Conservation (phyloP, 345 rosid species). For the Citrus sp. region DNA sequence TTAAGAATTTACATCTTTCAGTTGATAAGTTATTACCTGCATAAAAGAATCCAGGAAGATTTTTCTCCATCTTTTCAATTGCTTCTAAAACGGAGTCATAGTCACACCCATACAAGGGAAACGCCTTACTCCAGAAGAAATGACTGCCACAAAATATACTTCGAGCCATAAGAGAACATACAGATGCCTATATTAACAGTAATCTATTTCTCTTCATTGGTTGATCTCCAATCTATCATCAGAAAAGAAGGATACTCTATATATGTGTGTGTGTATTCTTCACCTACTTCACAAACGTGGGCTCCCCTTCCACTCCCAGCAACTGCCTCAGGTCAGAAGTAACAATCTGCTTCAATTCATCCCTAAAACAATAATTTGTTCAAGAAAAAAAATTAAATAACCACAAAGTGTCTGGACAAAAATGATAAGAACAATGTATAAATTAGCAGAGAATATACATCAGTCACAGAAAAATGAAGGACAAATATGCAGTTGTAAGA, state of each 20-base stretch:
- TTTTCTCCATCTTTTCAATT: constrained; percentile 70
- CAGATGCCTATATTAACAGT: background rate
- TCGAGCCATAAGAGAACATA: background rate
- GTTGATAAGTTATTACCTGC: constrained; percentile 57
- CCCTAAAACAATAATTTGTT: constrained; percentile 32
- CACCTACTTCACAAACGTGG: constrained; percentile 70
- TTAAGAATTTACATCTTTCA: background rate
- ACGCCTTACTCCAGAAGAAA: constrained; percentile 84
- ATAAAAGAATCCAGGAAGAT: constrained; percentile 90
- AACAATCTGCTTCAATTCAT: constrained; percentile 73
- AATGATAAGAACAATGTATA: background rate
- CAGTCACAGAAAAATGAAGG: background rate
- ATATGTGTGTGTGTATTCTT: background rate
- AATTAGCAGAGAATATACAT: background rate
- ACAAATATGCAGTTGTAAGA: background rate
- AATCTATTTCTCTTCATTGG: background rate
- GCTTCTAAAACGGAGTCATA: constrained; percentile 65
- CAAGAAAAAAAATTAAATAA: background rate
- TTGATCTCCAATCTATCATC: constrained; percentile 1
- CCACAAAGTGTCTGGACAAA: background rate
- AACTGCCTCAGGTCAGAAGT: constrained; percentile 77
- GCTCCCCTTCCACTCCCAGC: constrained; percentile 91
- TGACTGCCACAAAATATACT: constrained; percentile 51
- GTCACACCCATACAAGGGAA: constrained; percentile 73
- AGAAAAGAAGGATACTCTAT: background rate